Evolutionary conservation across 2,329 filamentous ascomycete genomes (phyloP).

Genomic region (Sporothrix protearum): DNA sequence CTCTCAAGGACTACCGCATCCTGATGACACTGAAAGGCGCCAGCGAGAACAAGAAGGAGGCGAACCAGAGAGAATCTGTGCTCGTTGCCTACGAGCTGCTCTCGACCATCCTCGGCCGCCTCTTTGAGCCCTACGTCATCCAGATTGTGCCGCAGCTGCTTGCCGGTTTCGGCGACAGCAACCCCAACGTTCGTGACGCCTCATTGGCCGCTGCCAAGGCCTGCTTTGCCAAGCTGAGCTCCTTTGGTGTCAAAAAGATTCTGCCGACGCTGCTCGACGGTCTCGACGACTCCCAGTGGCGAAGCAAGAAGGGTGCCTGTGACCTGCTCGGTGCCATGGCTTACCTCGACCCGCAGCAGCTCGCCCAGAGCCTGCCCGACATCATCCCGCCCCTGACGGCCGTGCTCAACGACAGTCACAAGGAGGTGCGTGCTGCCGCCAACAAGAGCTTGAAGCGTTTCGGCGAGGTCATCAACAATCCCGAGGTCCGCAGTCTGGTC

Average conservation of each 20-base stretch:
- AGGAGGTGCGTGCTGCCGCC: conserved; percentile 86
- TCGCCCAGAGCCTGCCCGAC: conserved; percentile 85
- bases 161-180: conserved; percentile 82
- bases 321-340: conserved; percentile 97
- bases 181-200: conserved; percentile 83
- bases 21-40: conserved; percentile 76
- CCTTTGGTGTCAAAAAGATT: conserved; percentile 92
- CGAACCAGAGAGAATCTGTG: conserved; percentile 81
- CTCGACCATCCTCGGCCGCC: conserved; percentile 75
- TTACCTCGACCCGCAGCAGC: conserved; percentile 91
- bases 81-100: conserved; percentile 88
- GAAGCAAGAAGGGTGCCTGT: conserved; percentile 96
- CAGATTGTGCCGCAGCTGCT: conserved; percentile 90
- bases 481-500: conserved; percentile 90
- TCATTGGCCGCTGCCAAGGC: conserved; percentile 91
- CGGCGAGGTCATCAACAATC: conserved; percentile 96
- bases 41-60: conserved; percentile 92
- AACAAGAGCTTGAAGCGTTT: conserved; percentile 97
- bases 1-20: conserved; percentile 80
- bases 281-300: conserved; percentile 93
- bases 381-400: conserved; percentile 95
- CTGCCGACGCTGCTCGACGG: conserved; percentile 87
- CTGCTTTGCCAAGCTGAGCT: conserved; percentile 89
- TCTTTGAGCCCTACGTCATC: conserved; percentile 96
- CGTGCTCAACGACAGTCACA: conserved; percentile 95